phyloP scores from a whole-genome alignment of 495 filamentous ascomycete species.

The Penicillium coprophilum region DNA sequence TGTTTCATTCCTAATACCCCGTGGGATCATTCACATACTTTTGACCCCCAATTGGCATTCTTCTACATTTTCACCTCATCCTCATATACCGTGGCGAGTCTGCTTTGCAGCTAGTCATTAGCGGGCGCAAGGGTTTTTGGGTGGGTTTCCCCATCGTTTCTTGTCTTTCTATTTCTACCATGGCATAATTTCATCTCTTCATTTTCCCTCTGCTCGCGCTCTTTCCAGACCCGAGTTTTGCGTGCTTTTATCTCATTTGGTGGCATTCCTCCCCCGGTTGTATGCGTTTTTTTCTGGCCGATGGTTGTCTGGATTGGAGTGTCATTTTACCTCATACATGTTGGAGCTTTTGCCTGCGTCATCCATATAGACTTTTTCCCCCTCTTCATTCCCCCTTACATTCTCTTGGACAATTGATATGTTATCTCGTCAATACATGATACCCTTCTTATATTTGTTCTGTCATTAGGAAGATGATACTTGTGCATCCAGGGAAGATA shows the following conservation, averaged over 20 bases:
- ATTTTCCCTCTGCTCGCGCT: constrained; percentile 12
- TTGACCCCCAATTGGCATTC: constrained; percentile 21
- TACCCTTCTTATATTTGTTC: not conserved
- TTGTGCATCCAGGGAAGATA: not conserved
- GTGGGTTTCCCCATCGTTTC: constrained; percentile 28
- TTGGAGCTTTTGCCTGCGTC: constrained; percentile 14
- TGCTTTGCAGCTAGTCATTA: constrained; percentile 45
- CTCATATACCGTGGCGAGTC: constrained; percentile 36
- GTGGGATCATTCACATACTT: constrained; percentile 23
- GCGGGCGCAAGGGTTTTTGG: constrained; percentile 44
- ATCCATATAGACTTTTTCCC: constrained; percentile 25
- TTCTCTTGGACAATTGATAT: not conserved
- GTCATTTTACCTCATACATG: constrained; percentile 5
- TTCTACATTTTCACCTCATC: constrained; percentile 25
- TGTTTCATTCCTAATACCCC: constrained; percentile 39
- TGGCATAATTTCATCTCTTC: constrained; percentile 23
- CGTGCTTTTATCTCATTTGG: constrained; percentile 8
- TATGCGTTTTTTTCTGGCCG: constrained; percentile 1
- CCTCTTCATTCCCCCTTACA: not conserved
- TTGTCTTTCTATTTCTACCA: constrained; percentile 17
- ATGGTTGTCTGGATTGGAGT: constrained; percentile 8
- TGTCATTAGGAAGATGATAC: not conserved
- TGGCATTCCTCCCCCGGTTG: constrained; percentile 9
- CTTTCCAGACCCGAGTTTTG: constrained; percentile 3
- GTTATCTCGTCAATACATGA: not conserved